These are phyloP conservation scores for Protomyces pachydermus DNA, from an alignment of 1,139 yeast genomes.

Conservation along the genomic window DNA sequence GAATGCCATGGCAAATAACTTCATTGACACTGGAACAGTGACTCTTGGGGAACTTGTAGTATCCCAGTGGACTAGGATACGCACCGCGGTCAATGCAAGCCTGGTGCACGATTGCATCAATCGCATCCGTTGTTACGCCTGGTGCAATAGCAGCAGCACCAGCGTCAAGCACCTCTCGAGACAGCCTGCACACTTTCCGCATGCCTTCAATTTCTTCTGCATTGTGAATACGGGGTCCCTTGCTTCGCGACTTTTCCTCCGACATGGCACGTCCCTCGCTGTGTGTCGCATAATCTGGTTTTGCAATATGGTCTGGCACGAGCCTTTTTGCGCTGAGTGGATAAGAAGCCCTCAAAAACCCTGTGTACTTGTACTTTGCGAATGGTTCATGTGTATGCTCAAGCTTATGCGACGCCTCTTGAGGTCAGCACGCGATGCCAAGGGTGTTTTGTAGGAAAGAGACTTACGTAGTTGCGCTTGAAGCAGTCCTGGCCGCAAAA, in stretches of 20 bases:
- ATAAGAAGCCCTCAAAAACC: constrained; percentile 68
- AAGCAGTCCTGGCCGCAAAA: constrained; percentile 88
- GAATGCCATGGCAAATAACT: constrained; percentile 95
- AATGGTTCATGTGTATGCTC: constrained; percentile 56
- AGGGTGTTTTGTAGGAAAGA: constrained; percentile 44
- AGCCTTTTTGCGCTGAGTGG: constrained; percentile 70
- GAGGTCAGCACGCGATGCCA: constrained; percentile 34
- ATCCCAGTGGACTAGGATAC: constrained; percentile 93
- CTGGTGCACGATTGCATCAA: constrained; percentile 78
- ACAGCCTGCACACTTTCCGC: constrained; percentile 66
- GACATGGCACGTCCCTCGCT: constrained; percentile 66
- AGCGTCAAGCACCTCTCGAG: constrained; percentile 79
- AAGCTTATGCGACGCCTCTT: constrained; percentile 16
- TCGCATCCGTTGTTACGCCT: constrained; percentile 89
- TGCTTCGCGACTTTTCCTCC: constrained; percentile 67
- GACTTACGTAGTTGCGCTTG: constrained; percentile 40
- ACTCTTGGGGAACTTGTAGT: constrained; percentile 89
- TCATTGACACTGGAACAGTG: constrained; percentile 89
- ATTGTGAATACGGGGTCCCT: constrained; percentile 57
- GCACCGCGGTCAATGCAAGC: constrained; percentile 86
- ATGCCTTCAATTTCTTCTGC: constrained; percentile 68
- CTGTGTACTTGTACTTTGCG: constrained; percentile 69
- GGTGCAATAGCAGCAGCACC: constrained; percentile 81
- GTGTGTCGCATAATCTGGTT: constrained; percentile 73
- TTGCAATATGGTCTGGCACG: constrained; percentile 64